A percentile compares a stretch with the other conserved stretches of the same genome.
Conservation (phyloP, 2,329 filamentous ascomycete species). For the Dothidotthia symphoricarpi region DNA sequence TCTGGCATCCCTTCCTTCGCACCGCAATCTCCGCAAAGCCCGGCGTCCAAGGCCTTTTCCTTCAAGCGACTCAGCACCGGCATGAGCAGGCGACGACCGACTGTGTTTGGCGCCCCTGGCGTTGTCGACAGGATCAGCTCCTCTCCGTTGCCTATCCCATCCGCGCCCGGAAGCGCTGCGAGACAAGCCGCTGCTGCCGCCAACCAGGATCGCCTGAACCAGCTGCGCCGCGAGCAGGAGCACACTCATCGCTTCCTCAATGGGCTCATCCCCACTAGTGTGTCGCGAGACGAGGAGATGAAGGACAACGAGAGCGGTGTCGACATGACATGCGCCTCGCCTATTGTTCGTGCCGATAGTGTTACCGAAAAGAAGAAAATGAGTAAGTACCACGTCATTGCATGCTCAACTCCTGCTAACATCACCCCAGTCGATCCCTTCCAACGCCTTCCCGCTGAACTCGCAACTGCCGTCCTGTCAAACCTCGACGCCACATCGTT, state of each 20-base stretch:
- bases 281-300: constrained; percentile 25
- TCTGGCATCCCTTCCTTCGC: constrained; percentile 29
- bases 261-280: constrained; percentile 20
- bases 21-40: constrained; percentile 6
- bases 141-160: constrained; percentile 19
- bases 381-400: constrained; percentile 21
- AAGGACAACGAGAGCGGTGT: constrained; percentile 42
- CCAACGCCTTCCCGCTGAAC: constrained; percentile 56
- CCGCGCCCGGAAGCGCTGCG: constrained; percentile 31
- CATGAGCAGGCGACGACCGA: constrained; percentile 30
- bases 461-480: constrained; percentile 59
- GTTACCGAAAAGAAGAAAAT: constrained; percentile 36
- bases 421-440: constrained; percentile 51
- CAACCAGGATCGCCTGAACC: constrained; percentile 33
- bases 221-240: constrained; percentile 33
- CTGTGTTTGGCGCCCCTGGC: constrained; percentile 28
- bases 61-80: constrained; percentile 30
- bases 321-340: constrained; percentile 39
- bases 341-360: constrained; percentile 33
- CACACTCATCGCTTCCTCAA: constrained; percentile 35
- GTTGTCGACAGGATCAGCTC: constrained; percentile 12
- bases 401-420: constrained; percentile 7
- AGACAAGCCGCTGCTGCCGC: constrained; percentile 38
- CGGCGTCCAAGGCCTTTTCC: constrained; percentile 23
- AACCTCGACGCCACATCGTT: constrained; percentile 60